Base-by-base conservation (phyloP, 306 rosid genomes). In the Gillenia trifoliata region DNA sequence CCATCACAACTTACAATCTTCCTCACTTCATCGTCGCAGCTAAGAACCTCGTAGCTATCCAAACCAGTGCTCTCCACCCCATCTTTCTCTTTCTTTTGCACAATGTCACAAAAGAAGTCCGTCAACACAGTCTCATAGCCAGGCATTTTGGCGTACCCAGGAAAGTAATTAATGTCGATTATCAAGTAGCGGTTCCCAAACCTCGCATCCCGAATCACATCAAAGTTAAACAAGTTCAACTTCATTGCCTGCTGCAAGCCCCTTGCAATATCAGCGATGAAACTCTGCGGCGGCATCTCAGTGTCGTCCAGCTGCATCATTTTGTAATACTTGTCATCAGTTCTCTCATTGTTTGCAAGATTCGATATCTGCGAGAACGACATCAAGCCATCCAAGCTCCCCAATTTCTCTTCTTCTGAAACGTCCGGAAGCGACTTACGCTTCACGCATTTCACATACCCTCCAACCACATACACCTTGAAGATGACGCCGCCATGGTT, bases 71-170 rank as follows among this genome's bases (percentile, higher is more conserved):
- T 68, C 72, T 61, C 88, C 8, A 16, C 28, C 49, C 38, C 70
- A 28, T 47, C 77, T 6, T 68, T 68, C 57, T 76, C 83, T 61
- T 59, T 85, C 83, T 73, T 82, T 64, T 20, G 56, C 88, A 86
- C 75, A 16, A 87, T 70, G 31, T 91, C 98, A 29, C 89, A 86
- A 84, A 93, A 89, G 86, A 93, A 93, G 60, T 93, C 87, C 0
- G 98, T 91, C 85, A 93, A 72, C 38, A 90, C 80, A 22, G 73
- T 78, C 87, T 93, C 98, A 25, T 91, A 93, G 4, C 89, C 89
- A 1, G 97, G 98, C 98, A 93, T 90, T 83, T 93, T 93, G 11
- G 98, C 98, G 70, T 91, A 93, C 68, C 98, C 98, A 13, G 98
- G 98, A 78, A 93, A 93, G 69, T 93, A 93, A 64, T 93, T 93